Percentiles rank a stretch among this genome's conserved stretches.
Evolutionary conservation across 805 yeast genomes (phyloP).

Genomic region (Brettanomyces sp.): DNA sequence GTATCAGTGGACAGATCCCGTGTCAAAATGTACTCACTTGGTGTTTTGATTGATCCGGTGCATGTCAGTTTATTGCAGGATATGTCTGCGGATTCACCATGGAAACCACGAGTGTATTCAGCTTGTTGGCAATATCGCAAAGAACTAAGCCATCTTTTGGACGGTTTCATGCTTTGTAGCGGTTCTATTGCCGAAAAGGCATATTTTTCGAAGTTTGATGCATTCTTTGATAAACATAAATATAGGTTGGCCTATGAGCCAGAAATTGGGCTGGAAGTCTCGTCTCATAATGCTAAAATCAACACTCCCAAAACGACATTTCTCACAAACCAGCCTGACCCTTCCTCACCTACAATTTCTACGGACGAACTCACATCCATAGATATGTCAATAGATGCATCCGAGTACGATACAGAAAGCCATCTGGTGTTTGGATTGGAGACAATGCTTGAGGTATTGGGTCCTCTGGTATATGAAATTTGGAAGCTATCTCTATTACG

Average conservation of each 20-base stretch:
- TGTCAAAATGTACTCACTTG: slow-evolving; percentile 57
- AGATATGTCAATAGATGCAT: slow-evolving; percentile 7
- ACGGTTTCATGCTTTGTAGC: slow-evolving; percentile 18
- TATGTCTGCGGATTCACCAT: slow-evolving; percentile 8
- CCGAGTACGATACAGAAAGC: slow-evolving; percentile 12
- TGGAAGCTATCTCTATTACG: slow-evolving; percentile 59
- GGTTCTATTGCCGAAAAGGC: slow-evolving; percentile 11
- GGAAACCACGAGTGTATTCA: slow-evolving; percentile 34
- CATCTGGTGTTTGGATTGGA: slow-evolving; percentile 41
- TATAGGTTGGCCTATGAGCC: neutral
- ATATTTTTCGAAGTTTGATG: slow-evolving; percentile 12
- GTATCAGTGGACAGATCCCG: slow-evolving; percentile 27
- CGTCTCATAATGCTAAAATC: no score
- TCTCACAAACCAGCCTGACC: neutral
- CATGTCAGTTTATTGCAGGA: slow-evolving; percentile 8
- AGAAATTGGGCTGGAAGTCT: neutral
- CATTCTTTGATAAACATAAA: slow-evolving; percentile 14
- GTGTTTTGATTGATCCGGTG: slow-evolving; percentile 43
- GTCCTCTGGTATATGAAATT: slow-evolving; percentile 56
- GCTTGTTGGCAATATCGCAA: slow-evolving; percentile 36
- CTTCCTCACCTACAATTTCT: neutral
- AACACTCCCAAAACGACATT: neutral
- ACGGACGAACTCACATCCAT: neutral
- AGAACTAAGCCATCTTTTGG: slow-evolving; percentile 24
- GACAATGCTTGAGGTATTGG: slow-evolving; percentile 38